Evolutionary conservation across 1,284 basidiomycete genomes (phyloP), one percentile per base, ranked within the genome.

Genomic region (Trametes hirsuta): DNA sequence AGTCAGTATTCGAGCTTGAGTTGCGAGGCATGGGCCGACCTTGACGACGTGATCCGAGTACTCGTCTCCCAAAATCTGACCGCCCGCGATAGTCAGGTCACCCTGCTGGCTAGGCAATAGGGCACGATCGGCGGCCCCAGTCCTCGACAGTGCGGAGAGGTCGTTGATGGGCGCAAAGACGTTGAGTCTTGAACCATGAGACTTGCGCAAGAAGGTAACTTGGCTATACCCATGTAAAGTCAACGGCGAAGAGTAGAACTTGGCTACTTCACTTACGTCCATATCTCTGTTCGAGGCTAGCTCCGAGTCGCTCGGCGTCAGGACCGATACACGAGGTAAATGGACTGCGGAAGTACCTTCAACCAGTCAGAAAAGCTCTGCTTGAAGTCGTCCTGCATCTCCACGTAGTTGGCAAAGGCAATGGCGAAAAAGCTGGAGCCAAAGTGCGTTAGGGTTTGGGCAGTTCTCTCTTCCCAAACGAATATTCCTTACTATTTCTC

Each of bases 1-100:
- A 8, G 21, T 39, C 3, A 8, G 2, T 10, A 22, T 8, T 14
- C 4, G 15, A 18, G n/a, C 40, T 2, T 12, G 11, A 0, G 12
- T 11, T 11, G 2, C 12, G 4, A 14, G 15, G 30, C 30, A 30
- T 30, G n/a, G 11, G 58, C 78, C 47, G 53, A 91, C 91, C 80
- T 91, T 91, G 42, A 98, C 87, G 40, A 98, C 93, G 71, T 95
- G 93, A 54, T 93, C 92, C 4, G 93, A 94, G 79, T 94, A 98
- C 72, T 98, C 95, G 71, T 97, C 94, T 14, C 95, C 95, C 2
- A 96, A 80, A 25, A 97, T 86, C 69, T 91, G 91, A 0, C 92
- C 93, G 21, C 94, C 95, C 12, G 89, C 76, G 53, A 94, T 85
- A 12, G 90, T 87, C 1, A 93, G 79, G 61, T 94, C 87, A 57